phyloP scores from a whole-genome alignment of 352 stramenopile species.

The Phytopythium sindhum region DNA sequence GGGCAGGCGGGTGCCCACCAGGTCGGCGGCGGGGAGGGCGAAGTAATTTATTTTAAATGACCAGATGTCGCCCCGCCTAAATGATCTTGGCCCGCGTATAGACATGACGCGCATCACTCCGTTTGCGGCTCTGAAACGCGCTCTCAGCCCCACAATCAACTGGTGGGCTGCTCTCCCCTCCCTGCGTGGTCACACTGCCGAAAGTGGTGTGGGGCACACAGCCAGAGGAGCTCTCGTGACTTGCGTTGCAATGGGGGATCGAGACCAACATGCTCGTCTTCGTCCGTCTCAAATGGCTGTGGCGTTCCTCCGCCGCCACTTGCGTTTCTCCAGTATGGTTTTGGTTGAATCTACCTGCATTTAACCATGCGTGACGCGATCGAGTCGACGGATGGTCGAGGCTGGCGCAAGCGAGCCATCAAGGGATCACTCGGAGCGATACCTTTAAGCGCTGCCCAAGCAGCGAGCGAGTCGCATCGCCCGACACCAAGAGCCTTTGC shows the following conservation, averaged over 20 bases:
- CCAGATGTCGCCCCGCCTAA: conserved; percentile 18
- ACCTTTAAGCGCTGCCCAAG: too few relatives aligned
- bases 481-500: too few relatives aligned
- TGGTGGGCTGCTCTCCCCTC: background rate
- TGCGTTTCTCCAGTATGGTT: conserved; percentile 2
- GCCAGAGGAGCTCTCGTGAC: background rate
- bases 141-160: conserved; percentile 3
- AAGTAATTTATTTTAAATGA: conserved; percentile 23
- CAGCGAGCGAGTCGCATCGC: too few relatives aligned
- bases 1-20: background rate
- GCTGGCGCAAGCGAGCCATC: too few relatives aligned
- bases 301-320: background rate
- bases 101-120: background rate
- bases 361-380: background rate
- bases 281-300: background rate
- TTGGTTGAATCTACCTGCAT: background rate
- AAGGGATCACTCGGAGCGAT: too few relatives aligned
- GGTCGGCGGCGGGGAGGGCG: background rate
- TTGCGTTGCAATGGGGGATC: background rate
- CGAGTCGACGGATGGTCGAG: background rate
- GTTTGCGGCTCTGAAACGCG: background rate
- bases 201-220: conserved; percentile 3
- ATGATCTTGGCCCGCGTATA: background rate
- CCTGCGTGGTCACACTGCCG: background rate
- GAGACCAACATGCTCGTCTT: background rate